A percentile compares a stretch with the other conserved stretches of the same genome.
phyloP scores from a whole-genome alignment of 1,284 basidiomycete species.

The Cryptococcus amylolentus region DNA sequence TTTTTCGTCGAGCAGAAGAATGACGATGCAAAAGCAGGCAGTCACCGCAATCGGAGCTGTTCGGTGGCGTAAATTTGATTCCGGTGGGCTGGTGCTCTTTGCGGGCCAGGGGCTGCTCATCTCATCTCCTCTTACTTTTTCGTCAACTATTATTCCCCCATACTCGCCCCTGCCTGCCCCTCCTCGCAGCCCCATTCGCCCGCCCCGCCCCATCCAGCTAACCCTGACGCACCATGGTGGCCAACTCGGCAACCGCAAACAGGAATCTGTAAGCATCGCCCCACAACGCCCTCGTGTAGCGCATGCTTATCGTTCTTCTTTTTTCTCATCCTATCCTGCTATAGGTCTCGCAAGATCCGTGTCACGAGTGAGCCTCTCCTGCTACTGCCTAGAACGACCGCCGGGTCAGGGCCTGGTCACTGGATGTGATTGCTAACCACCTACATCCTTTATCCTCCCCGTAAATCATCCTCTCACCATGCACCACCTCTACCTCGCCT shows the following conservation, averaged over 20 bases:
- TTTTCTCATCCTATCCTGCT: background rate
- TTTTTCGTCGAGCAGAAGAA: no score
- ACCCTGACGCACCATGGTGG: constrained; percentile 9
- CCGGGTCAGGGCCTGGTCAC: background rate
- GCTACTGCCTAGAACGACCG: background rate
- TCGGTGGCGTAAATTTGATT: background rate
- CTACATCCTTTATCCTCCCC: background rate
- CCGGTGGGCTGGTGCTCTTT: background rate
- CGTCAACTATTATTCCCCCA: background rate
- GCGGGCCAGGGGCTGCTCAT: background rate
- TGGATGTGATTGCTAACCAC: background rate
- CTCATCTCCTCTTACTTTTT: background rate
- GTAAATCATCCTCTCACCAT: constrained; percentile 1
- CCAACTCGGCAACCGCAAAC: constrained; percentile 16
- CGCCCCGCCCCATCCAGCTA: background rate
- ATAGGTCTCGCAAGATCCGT: constrained; percentile 28
- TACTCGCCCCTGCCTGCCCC: background rate
- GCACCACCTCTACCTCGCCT: background rate
- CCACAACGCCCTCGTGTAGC: constrained; percentile 1
- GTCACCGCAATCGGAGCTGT: no score
- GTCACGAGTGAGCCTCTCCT: constrained; percentile 29
- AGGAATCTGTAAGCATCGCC: constrained; percentile 13
- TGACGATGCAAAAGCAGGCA: no score
- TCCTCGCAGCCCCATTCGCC: background rate
- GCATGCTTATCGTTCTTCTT: constrained; percentile 5